Conservation (phyloP, 768 basidiomycete species). For the Dendrothele bispora region DNA sequence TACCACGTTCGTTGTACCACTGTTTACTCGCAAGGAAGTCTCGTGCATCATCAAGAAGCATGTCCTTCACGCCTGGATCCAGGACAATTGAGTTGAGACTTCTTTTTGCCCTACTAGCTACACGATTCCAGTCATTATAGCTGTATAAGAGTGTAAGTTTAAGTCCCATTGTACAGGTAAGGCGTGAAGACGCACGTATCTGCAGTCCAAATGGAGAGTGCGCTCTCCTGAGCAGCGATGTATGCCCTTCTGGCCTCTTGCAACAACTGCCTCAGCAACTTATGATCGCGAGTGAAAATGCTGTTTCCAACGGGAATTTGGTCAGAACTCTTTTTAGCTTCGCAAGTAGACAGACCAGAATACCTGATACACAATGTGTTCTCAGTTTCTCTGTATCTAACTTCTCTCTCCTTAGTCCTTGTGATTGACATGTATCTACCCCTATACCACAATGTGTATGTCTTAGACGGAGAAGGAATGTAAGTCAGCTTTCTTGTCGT, state of each 20-base stretch:
- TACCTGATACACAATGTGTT: slow-evolving; percentile 45
- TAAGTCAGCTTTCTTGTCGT: slow-evolving; percentile 37
- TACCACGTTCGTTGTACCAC: slow-evolving; percentile 78
- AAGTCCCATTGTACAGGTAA: neutral
- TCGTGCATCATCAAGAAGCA: slow-evolving; percentile 63
- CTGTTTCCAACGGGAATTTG: slow-evolving; percentile 25
- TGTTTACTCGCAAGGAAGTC: slow-evolving; percentile 68
- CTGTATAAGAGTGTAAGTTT: slow-evolving; percentile 4
- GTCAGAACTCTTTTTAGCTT: neutral
- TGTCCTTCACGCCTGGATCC: slow-evolving; percentile 66
- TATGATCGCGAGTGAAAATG: slow-evolving; percentile 47
- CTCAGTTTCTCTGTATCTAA: slow-evolving; percentile 32
- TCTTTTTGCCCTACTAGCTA: slow-evolving; percentile 63
- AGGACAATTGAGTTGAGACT: slow-evolving; percentile 67
- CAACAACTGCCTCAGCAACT: slow-evolving; percentile 51
- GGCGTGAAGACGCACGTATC: slow-evolving; percentile 31
- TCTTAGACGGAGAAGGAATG: slow-evolving; percentile 38
- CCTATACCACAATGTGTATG: slow-evolving; percentile 50
- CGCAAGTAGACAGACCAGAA: slow-evolving; percentile 10
- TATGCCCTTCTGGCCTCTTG: slow-evolving; percentile 54
- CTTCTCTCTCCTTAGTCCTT: slow-evolving; percentile 34
- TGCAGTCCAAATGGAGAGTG: slow-evolving; percentile 53
- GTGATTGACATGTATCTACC: slow-evolving; percentile 40
- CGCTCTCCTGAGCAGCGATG: slow-evolving; percentile 48
- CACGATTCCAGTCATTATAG: slow-evolving; percentile 50